phyloP scores from a whole-genome alignment of 331 rosid genomes.

The Stylosanthes scabra region DNA sequence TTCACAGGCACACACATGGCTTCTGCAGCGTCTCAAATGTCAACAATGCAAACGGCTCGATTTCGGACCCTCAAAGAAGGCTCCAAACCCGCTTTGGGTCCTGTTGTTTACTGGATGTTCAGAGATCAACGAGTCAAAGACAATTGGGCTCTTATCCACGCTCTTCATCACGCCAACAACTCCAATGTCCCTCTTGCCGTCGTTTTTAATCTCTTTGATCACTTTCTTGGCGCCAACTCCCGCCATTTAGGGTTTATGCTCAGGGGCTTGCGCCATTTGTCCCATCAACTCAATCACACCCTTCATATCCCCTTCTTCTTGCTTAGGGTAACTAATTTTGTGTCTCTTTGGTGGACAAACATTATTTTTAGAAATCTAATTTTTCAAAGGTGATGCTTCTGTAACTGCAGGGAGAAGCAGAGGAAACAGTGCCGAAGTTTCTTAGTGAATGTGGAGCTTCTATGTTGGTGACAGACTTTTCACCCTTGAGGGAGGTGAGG shows the following conservation, averaged over 20 bases:
- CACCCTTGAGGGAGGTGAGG: constrained; percentile 73
- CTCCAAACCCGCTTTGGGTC: constrained; percentile 54
- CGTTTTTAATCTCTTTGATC: constrained; percentile 86
- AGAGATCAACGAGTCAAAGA: constrained; percentile 87
- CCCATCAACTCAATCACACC: constrained; percentile 49
- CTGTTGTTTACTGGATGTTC: constrained; percentile 97
- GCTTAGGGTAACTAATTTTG: constrained; percentile 53
- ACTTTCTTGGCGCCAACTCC: constrained; percentile 81
- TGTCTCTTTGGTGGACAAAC: too few species aligned
- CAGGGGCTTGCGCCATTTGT: constrained; percentile 70
- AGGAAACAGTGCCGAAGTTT: constrained; percentile 74
- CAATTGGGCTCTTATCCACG: constrained; percentile 94
- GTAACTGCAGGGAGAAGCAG: constrained; percentile 77
- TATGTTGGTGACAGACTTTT: constrained; percentile 83
- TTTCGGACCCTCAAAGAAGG: constrained; percentile 64
- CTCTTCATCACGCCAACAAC: constrained; percentile 74
- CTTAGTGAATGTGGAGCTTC: constrained; percentile 89
- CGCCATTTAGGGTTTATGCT: constrained; percentile 95
- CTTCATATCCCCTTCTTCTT: constrained; percentile 77
- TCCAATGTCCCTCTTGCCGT: constrained; percentile 76
- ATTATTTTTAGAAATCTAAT: too few species aligned
- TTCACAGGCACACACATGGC: constrained; percentile 48
- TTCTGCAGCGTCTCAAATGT: constrained; percentile 37
- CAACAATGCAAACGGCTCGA: constrained; percentile 61
- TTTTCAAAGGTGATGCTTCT: background rate